phyloP scores from a whole-genome alignment of 495 filamentous ascomycete genomes.

The Podospora sp. region DNA sequence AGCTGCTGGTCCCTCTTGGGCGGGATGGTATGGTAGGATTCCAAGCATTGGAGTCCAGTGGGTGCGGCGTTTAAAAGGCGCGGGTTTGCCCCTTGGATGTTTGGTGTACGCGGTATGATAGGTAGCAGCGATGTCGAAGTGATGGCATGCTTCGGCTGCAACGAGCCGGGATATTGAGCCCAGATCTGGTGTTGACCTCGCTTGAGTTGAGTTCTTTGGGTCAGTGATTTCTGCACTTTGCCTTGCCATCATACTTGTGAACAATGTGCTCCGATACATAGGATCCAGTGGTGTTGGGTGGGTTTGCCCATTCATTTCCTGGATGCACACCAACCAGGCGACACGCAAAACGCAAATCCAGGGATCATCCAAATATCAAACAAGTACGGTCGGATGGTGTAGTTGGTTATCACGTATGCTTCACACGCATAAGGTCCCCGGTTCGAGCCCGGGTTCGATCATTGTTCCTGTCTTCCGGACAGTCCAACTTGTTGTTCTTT shows the following conservation, averaged over 20 bases:
- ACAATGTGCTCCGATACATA: too few relatives aligned
- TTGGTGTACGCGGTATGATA: neutral
- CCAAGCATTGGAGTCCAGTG: neutral
- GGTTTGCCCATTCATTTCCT: too few relatives aligned
- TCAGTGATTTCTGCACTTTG: too few relatives aligned
- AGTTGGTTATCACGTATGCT: constrained; percentile 1
- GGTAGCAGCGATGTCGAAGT: too few relatives aligned
- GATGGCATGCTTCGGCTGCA: too few relatives aligned
- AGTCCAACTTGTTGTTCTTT: too few relatives aligned
- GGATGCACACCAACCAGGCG: neutral
- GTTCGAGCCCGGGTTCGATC: constrained; percentile 13
- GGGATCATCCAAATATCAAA: neutral
- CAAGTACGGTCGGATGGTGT: neutral
- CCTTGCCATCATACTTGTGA: too few relatives aligned
- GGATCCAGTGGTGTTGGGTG: too few relatives aligned
- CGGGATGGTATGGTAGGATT: neutral
- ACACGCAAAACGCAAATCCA: neutral
- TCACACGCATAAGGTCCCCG: constrained; percentile 10
- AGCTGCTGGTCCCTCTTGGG: neutral
- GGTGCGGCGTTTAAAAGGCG: neutral
- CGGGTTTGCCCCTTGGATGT: neutral
- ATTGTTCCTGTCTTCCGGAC: neutral
- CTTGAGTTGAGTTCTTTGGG: too few relatives aligned
- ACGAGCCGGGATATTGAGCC: too few relatives aligned
- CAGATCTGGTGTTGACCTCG: too few relatives aligned